phyloP scores from a whole-genome alignment of 1,284 basidiomycete genomes.

The Salmacisia buchloeana region DNA sequence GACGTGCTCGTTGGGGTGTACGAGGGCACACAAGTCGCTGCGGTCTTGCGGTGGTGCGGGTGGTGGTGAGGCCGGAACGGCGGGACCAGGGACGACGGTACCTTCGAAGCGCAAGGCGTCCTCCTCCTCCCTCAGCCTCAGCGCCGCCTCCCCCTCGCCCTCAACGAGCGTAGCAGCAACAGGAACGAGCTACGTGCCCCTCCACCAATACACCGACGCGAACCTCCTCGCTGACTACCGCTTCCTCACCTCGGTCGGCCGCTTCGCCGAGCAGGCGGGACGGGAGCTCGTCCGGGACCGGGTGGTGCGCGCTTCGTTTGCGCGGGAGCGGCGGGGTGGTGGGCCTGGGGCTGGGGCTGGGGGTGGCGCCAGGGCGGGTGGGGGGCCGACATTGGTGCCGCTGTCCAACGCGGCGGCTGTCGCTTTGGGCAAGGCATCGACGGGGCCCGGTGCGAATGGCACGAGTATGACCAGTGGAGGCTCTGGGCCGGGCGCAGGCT shows the following conservation, averaged over 20 bases:
- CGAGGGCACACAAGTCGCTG: constrained; percentile 4
- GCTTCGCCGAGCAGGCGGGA: constrained; percentile 1
- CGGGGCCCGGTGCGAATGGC: neutral
- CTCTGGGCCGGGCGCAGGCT: neutral
- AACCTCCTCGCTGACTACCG: neutral
- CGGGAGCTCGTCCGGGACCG: neutral
- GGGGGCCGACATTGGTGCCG: neutral
- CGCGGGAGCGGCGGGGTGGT: too few relatives aligned
- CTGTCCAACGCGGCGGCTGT: neutral
- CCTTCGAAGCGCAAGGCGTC: neutral
- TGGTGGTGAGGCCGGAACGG: too few relatives aligned
- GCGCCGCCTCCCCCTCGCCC: neutral
- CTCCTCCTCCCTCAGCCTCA: neutral
- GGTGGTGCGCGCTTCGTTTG: neutral
- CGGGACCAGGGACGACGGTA: neutral
- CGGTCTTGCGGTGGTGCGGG: too few relatives aligned
- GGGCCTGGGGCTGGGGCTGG: too few relatives aligned
- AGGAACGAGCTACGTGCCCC: neutral
- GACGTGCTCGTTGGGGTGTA: neutral
- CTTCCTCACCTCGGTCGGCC: neutral
- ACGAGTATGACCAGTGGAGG: neutral
- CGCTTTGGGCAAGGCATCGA: neutral
- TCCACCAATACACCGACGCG: neutral
- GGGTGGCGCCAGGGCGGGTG: too few relatives aligned
- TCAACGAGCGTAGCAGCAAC: neutral